These are phyloP conservation scores for Taphrina flavorubra DNA, from an alignment of 1,139 yeast species.

Conservation along the genomic window DNA sequence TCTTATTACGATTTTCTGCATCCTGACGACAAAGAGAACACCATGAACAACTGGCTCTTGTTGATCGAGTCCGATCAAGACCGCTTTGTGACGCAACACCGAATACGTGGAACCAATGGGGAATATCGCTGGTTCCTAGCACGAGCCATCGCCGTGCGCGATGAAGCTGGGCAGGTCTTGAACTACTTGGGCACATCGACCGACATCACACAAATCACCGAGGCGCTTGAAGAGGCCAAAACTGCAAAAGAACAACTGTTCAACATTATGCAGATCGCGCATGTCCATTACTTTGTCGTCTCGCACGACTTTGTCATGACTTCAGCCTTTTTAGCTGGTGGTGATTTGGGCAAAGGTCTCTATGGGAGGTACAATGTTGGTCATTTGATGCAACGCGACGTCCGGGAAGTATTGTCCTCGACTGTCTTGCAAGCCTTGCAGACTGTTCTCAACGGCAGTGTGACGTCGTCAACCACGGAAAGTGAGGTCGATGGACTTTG, in stretches of 20 bases:
- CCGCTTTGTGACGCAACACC: constrained; percentile 29
- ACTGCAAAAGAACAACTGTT: constrained; percentile 36
- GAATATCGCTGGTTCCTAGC: constrained; percentile 37
- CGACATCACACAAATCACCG: constrained; percentile 39
- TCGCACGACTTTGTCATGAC: constrained; percentile 26
- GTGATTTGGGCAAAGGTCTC: constrained; percentile 14
- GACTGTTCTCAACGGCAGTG: constrained; percentile 38
- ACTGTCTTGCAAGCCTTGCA: constrained; percentile 10
- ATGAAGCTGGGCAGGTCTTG: not conserved
- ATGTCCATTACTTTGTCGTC: constrained; percentile 38
- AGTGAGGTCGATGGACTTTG: constrained; percentile 50
- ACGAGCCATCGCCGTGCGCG: constrained; percentile 36
- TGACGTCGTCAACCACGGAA: constrained; percentile 34
- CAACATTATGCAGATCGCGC: constrained; percentile 40
- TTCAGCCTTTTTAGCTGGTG: constrained; percentile 31
- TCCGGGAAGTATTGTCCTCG: constrained; percentile 22
- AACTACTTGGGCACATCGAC: constrained; percentile 33
- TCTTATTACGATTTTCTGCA: constrained; percentile 34
- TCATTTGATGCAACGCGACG: constrained; percentile 23
- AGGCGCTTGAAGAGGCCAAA: constrained; percentile 33
- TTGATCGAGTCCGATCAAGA: constrained; percentile 23
- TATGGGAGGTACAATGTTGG: constrained; percentile 19
- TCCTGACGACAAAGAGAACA: constrained; percentile 33
- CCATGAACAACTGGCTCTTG: constrained; percentile 37
- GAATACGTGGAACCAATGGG: constrained; percentile 28